Evolutionary conservation across 805 yeast species (phyloP).

Genomic region (Metschnikowia lochheadii): DNA sequence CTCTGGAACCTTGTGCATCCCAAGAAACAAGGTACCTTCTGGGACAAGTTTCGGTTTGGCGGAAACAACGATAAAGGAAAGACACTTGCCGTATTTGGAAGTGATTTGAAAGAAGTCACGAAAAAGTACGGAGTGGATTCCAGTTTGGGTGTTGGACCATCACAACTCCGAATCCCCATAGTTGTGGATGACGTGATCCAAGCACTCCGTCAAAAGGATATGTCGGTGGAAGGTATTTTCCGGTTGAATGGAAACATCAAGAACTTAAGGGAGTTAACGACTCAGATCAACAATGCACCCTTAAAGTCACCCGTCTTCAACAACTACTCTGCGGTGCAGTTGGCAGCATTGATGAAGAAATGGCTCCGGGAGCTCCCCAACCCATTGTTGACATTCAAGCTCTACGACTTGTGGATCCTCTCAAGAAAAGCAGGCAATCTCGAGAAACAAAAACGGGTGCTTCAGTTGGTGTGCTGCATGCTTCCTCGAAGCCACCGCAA

Average conservation of each 20-base stretch:
- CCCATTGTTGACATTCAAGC: slow-evolving; percentile 73
- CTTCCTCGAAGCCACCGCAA: slow-evolving; percentile 81
- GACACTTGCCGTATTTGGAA: slow-evolving; percentile 61
- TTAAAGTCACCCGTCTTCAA: slow-evolving; percentile 65
- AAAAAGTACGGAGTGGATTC: slow-evolving; percentile 77
- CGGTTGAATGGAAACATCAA: slow-evolving; percentile 94
- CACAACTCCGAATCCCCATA: slow-evolving; percentile 75
- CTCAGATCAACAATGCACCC: slow-evolving; percentile 69
- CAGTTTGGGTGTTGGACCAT: slow-evolving; percentile 79
- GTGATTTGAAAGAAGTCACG: slow-evolving; percentile 65
- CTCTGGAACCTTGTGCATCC: slow-evolving; percentile 41
- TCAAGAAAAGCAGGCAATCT: slow-evolving; percentile 52
- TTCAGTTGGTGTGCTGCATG: slow-evolving; percentile 66
- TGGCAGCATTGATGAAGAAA: slow-evolving; percentile 89
- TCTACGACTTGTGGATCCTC: slow-evolving; percentile 75
- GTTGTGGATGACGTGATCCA: slow-evolving; percentile 81
- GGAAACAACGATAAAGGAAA: slow-evolving; percentile 24
- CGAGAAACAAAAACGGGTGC: slow-evolving; percentile 46
- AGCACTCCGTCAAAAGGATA: slow-evolving; percentile 82
- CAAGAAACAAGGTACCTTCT: slow-evolving; percentile 43
- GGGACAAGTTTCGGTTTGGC: slow-evolving; percentile 51
- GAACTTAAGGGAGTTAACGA: slow-evolving; percentile 67
- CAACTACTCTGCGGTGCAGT: slow-evolving; percentile 79
- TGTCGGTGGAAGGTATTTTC: slow-evolving; percentile 95
- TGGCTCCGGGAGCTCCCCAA: slow-evolving; percentile 90